Evolutionary conservation across 2,329 filamentous ascomycete species (phyloP).

Genomic region (Gnomoniopsis smithogilvyi): DNA sequence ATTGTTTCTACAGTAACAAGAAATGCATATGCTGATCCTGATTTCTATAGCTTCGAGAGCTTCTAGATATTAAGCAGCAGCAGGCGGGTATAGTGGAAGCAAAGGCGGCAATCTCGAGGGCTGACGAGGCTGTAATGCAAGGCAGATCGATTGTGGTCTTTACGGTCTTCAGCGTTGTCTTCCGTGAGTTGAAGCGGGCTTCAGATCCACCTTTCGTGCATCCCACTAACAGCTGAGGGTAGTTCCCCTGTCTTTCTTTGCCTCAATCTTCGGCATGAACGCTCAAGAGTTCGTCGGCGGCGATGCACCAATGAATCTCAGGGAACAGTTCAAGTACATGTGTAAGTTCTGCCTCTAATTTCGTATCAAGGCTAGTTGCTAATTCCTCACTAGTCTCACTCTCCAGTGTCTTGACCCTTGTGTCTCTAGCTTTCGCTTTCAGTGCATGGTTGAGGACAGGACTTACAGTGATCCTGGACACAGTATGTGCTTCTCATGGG

Average conservation of each 20-base stretch:
- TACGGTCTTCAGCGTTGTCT: conserved; percentile 33
- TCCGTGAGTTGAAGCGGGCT: conserved; percentile 26
- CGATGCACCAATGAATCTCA: too few species aligned
- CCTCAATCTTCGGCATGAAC: conserved; percentile 38
- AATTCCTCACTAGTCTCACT: too few species aligned
- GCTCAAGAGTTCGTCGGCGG: too few species aligned
- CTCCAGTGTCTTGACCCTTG: too few species aligned
- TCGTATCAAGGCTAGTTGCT: too few species aligned
- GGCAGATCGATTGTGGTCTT: conserved; percentile 31
- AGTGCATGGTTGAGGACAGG: too few species aligned
- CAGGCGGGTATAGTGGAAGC: conserved; percentile 32
- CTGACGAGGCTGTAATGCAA: conserved; percentile 29
- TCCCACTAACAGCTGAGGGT: background rate
- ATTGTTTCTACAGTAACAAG: background rate
- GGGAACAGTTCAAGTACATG: too few species aligned
- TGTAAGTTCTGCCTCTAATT: too few species aligned
- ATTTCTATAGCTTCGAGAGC: conserved; percentile 24
- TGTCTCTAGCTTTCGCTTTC: too few species aligned
- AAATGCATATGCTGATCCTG: background rate
- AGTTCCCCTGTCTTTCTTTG: conserved; percentile 33
- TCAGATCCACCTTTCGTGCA: conserved; percentile 24
- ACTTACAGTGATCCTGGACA: too few species aligned
- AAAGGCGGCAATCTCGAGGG: conserved; percentile 26
- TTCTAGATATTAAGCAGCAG: conserved; percentile 31
- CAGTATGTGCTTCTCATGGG: too few species aligned